Conservation (phyloP, 129 eudicot genomes). For the Oenanthe sinensis region DNA sequence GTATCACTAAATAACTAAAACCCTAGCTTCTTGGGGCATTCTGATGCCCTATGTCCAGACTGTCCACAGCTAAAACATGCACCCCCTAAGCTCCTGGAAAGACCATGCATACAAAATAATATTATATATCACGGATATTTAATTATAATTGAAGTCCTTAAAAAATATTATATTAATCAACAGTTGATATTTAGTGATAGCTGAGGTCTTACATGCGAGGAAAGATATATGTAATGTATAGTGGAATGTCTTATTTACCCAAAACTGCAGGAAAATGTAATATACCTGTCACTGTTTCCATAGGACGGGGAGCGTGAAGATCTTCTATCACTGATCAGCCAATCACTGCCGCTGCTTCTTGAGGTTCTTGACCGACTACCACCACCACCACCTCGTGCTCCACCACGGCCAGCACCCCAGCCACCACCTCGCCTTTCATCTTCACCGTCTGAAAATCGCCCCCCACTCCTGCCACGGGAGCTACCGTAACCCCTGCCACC, state of each 20-base stretch:
- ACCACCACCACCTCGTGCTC: constrained; percentile 24
- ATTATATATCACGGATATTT: not conserved
- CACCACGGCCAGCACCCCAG: constrained; percentile 37
- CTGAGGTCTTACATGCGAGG: not conserved
- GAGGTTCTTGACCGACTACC: constrained; percentile 53
- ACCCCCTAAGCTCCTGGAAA: constrained; percentile 62
- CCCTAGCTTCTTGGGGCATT: constrained; percentile 56
- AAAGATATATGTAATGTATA: not conserved
- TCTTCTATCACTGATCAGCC: constrained; percentile 67
- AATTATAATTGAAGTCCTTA: not conserved
- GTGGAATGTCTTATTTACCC: not conserved
- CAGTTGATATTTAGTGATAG: not conserved
- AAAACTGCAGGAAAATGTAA: not conserved
- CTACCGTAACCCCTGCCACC: constrained; percentile 43
- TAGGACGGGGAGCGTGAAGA: constrained; percentile 56
- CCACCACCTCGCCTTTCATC: constrained; percentile 58
- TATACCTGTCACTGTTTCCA: constrained; percentile 60
- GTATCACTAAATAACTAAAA: constrained; percentile 23
- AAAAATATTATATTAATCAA: not conserved
- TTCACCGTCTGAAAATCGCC: constrained; percentile 40
- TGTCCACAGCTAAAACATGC: constrained; percentile 87
- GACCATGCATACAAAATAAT: not conserved
- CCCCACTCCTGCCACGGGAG: constrained; percentile 39
- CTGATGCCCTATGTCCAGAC: constrained; percentile 81
- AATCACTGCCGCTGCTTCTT: constrained; percentile 55